Base-by-base conservation (phyloP, 768 basidiomycete species). In the Neoboletus magnificus region DNA sequence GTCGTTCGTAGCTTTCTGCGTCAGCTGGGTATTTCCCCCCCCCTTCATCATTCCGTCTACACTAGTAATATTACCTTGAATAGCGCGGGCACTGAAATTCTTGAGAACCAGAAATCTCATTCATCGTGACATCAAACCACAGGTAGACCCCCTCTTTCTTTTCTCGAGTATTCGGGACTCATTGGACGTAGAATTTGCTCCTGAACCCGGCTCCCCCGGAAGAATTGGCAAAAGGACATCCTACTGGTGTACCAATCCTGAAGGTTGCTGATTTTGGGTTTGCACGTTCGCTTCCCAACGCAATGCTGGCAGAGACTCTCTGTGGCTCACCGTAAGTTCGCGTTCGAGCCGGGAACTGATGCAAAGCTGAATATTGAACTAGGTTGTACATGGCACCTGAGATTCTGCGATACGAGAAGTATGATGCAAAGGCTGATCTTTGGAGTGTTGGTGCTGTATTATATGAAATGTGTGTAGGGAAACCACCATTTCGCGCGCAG, bases 301-400 rank as follows among this genome's bases (percentile, higher is more conserved):
- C 91, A 8, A 89, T 93, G 82, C 84, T 98, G 84, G 97, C 96
- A 18, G 97, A 98, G 73, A 99, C 97, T 5, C 77, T 99, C 2
- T 99, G 97, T 69, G 96, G 97, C 4, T 97, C 94, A 13, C 97
- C 96, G 87, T 95, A 68, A 73, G 92, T 82, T 22, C 32, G 9
- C 48, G 43, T 48, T 27, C 49, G 39, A 23, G 1, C 44, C 25
- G 22, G 30, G 11, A 29, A 18, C 3, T 42, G 43, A 47, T 48
- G 20, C 12, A 35, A 48, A 44, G 30, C 48, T 60, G 42, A 59
- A 2, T 23, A 37, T 22, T 23, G 20, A 8, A 30, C 7, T 53
- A 94, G 93, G 46, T 74, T 99, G 30, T 99, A 99, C 74, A 99
- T 98, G 97, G 97, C 97, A 0, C 97, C 97, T 0, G 97, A 99